Percentiles rank a stretch among this genome's conserved stretches.
phyloP scores from a whole-genome alignment of 305 asterid genomes.

The Plantago coronopus region DNA sequence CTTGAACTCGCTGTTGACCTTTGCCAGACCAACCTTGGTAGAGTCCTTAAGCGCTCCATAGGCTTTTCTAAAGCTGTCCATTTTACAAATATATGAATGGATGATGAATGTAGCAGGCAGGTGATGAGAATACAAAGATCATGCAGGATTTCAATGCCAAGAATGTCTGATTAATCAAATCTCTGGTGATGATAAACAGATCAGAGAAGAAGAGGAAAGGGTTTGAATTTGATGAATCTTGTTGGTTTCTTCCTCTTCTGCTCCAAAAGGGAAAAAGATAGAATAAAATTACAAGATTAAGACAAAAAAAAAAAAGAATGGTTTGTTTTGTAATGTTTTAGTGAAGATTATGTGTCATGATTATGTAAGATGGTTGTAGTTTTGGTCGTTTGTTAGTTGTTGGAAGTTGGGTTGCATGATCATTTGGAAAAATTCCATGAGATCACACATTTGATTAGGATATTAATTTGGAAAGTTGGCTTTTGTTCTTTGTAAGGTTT shows the following conservation, averaged over 20 bases:
- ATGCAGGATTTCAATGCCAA: neutral
- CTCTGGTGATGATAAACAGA: slow-evolving; percentile 20
- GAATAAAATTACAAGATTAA: neutral
- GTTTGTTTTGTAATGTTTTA: neutral
- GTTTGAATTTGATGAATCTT: slow-evolving; percentile 15
- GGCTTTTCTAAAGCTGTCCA: slow-evolving; percentile 89
- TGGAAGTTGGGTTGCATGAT: slow-evolving; percentile 22
- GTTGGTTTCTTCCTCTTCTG: slow-evolving; percentile 32
- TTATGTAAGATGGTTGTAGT: slow-evolving; percentile 16
- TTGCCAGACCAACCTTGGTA: slow-evolving; percentile 84
- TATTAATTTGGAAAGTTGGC: neutral
- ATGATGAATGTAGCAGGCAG: neutral
- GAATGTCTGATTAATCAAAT: slow-evolving; percentile 4
- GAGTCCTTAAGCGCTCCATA: slow-evolving; percentile 90
- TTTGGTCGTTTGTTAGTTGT: slow-evolving; percentile 20
- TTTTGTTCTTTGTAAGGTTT: neutral
- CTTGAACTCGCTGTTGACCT: slow-evolving; percentile 92
- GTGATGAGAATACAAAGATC: neutral
- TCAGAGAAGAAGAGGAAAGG: slow-evolving; percentile 21
- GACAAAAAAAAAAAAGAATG: slow-evolving; percentile 1
- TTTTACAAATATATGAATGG: slow-evolving; percentile 15
- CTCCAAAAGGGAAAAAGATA: slow-evolving; percentile 10
- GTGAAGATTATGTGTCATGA: slow-evolving; percentile 4
- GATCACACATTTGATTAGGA: slow-evolving; percentile 1
- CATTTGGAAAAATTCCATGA: slow-evolving; percentile 12